phyloP scores from a whole-genome alignment of 1,139 yeast species.

The Sugiyamaella paludigena region DNA sequence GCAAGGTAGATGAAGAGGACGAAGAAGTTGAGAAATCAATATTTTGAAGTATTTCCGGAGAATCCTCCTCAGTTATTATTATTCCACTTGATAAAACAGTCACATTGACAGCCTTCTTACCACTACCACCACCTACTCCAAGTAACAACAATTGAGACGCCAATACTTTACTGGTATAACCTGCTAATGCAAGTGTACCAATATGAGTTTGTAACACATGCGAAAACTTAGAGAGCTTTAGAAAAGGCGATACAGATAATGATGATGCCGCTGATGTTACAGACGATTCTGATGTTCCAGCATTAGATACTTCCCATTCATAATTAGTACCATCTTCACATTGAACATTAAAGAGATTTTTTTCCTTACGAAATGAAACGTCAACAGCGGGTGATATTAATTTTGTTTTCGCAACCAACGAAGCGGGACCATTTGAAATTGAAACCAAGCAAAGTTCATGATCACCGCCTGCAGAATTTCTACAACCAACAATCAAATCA shows the following conservation, averaged over 20 bases:
- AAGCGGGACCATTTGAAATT: neutral
- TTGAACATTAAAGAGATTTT: conserved; percentile 1
- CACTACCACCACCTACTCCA: neutral
- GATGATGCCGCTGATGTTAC: no score
- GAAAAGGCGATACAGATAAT: neutral
- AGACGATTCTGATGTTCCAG: neutral
- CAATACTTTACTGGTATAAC: conserved; percentile 1
- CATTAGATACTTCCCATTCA: neutral
- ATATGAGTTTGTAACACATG: neutral
- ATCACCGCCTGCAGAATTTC: conserved; percentile 5
- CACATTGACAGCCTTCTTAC: conserved; percentile 14
- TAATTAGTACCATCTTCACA: conserved; percentile 7
- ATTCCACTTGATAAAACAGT: conserved; percentile 16
- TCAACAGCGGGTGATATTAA: conserved; percentile 8
- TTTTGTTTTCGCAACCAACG: neutral
- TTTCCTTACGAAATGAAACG: conserved; percentile 1
- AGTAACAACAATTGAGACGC: conserved; percentile 10
- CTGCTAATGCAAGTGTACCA: neutral
- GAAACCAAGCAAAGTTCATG: conserved; percentile 2
- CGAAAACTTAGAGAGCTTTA: neutral
- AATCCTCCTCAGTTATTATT: conserved; percentile 15
- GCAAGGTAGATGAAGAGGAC: no score
- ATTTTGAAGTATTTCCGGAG: conserved; percentile 6
- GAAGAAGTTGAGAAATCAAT: neutral
- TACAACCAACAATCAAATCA: conserved; percentile 9